Conservation (phyloP, 495 filamentous ascomycete species). For the Pyronema domesticum region DNA sequence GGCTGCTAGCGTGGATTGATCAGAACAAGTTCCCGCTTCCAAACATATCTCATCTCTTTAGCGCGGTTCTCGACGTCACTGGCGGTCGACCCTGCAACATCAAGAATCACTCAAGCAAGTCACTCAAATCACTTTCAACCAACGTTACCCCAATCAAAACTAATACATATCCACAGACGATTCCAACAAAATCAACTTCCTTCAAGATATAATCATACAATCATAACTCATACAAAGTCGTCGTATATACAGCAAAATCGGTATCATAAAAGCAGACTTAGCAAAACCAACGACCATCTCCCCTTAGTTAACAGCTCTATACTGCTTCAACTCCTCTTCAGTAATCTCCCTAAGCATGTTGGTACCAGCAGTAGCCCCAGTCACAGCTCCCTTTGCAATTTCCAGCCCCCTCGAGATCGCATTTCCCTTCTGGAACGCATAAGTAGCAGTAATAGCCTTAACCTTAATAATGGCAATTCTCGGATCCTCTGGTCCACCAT, state of each 20-base stretch:
- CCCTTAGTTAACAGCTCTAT: constrained; percentile 21
- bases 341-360: constrained; percentile 67
- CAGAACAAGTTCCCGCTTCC: too few species aligned
- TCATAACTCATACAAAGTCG: background rate
- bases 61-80: too few species aligned
- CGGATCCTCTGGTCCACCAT: constrained; percentile 66
- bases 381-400: constrained; percentile 55
- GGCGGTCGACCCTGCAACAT: too few species aligned
- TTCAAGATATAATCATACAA: too few species aligned
- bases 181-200: too few species aligned
- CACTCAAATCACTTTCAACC: too few species aligned
- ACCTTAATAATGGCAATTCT: constrained; percentile 57
- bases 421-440: constrained; percentile 36
- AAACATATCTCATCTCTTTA: too few species aligned
- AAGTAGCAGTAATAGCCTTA: constrained; percentile 43
- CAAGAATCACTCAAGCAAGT: too few species aligned
- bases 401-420: constrained; percentile 45
- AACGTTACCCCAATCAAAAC: too few species aligned
- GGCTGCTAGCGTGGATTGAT: too few species aligned
- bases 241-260: background rate
- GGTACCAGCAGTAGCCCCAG: constrained; percentile 50
- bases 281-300: background rate
- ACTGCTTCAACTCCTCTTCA: constrained; percentile 43
- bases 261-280: background rate
- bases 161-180: background rate